Base-by-base conservation (phyloP, 805 yeast species). In the Saccharomycopsis javanensis region DNA sequence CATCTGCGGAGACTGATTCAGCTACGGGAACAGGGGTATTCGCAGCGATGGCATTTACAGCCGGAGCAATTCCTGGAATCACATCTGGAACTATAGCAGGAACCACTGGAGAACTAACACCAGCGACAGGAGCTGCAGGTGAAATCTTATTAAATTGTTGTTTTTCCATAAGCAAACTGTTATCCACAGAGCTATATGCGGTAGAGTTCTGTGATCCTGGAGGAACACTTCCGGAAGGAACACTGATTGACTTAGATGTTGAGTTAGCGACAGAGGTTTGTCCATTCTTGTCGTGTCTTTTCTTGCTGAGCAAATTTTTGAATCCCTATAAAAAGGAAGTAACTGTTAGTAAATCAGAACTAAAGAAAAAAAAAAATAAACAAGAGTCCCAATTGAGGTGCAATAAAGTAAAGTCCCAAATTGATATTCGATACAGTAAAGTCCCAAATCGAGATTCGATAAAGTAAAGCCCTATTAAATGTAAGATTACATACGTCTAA, bases 21-120 rank as follows among this genome's bases (percentile, higher is more conserved):
- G 23, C 48, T 5, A 42, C 25, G 6, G 48, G 28, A 20, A 42
- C 48, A 20, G 28, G 48, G 15, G 15, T 42, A 18, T 42, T n/a
- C 3, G 25, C 48, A 10, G 48, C 48, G 16, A 42, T 20, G 4
- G 48, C 48, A 42, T 42, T 42, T 2, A 42, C 48, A 61, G 58
- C 55, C 16, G 60, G 62, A 42, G 63, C 61, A 16, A 60, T 64
- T 16, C 53, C 58, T 16, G 51, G 45, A 23, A 54, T 53, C 27
- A 52, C 56, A 18, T 33, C 55, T 8, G 59, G 54, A 11, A 62
- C 56, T 58, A 63, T 34, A 28, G 35, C 51, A 18, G 51, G 35
- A 16, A 34, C 51, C 15, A 28, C 16, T 7, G 35, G 35, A 15
- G 51, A 27, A 4, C 34, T 13, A 28, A 48, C 51, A 10, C 51